These are phyloP conservation scores for Alternaria consortialis DNA, from an alignment of 2,329 filamentous ascomycete species.

Conservation along the genomic window DNA sequence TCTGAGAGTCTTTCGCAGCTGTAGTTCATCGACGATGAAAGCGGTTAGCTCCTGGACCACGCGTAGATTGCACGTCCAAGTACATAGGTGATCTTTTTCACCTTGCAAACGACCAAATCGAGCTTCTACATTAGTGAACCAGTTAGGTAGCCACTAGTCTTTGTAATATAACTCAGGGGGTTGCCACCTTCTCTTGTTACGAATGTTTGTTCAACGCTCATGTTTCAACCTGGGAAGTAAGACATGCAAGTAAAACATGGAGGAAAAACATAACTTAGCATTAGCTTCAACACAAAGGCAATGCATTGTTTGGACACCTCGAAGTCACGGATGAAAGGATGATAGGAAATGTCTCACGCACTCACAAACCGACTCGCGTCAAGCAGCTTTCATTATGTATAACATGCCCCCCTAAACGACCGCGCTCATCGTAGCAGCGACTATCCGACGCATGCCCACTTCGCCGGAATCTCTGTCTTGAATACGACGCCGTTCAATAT, in stretches of 20 bases:
- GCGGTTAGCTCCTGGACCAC: neutral
- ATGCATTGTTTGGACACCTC: neutral
- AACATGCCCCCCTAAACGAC: neutral
- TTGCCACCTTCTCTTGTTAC: neutral
- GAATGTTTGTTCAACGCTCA: neutral
- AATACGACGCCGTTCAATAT: neutral
- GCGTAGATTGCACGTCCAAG: too few relatives aligned
- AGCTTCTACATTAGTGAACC: too few relatives aligned
- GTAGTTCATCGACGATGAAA: neutral
- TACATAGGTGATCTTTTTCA: too few relatives aligned
- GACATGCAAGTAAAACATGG: neutral
- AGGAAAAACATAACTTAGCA: neutral
- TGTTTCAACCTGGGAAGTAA: neutral
- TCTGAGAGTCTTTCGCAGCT: neutral
- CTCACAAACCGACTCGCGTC: neutral
- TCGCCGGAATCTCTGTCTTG: neutral
- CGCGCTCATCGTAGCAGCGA: neutral
- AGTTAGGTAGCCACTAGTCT: too few relatives aligned
- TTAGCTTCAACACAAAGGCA: neutral
- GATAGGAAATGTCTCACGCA: neutral
- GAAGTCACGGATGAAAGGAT: neutral
- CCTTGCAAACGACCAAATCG: too few relatives aligned
- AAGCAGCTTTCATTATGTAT: conserved; percentile 1
- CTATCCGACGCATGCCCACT: neutral
- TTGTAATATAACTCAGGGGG: neutral